Base-by-base conservation (phyloP, 352 stramenopile genomes). In the Globisporangium abappressorium region DNA sequence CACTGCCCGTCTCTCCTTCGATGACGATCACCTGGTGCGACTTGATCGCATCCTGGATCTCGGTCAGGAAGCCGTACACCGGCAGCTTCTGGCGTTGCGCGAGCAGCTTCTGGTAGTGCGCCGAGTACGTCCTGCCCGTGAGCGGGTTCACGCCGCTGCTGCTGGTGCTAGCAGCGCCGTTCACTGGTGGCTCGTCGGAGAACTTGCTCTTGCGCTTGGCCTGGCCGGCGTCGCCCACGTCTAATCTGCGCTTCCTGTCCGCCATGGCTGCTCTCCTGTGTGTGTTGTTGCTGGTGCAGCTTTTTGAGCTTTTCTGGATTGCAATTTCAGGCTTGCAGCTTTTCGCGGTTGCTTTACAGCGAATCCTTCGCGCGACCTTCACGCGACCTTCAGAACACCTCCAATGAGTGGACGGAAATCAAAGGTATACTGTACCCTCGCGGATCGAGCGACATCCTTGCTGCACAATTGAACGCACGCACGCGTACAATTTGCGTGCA, bases 1-100 rank as follows among this genome's bases (percentile, higher is more conserved):
- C 97, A 64, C 80, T 97, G 46, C 98, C 98, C 8, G 98, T 99
- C 78, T 99, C 97, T 72, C 97, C 98, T 70, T 99, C 98, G 20
- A 99, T 94, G 15, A 99, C 97, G 43, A 99, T 88, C 28, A 99
- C 95, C 65, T 93, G 92, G 77, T 98, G 88, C 34, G 97, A 88
- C 74, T 93, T 90, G 6, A 99, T 89, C 46, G 97, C 97, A 41
- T 90, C 79, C 66, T 99, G 80, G 78, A 99, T 98, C 72, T 99
- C 90, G 58, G 98, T 81, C 61, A 98, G 78, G 76, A 99, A 99
- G 26, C 91, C 81, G 81, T 96, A 99, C 41, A 99, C 97, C 0
- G 98, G 98, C 53, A 99, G 87, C 73, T 98, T 98, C 72, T 99
- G 98, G 36, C 98, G 84, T 33, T 89, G 85, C 57, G 87, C 87